phyloP scores from a whole-genome alignment of 2,329 filamentous ascomycete species.

The Fusarium proliferatum region DNA sequence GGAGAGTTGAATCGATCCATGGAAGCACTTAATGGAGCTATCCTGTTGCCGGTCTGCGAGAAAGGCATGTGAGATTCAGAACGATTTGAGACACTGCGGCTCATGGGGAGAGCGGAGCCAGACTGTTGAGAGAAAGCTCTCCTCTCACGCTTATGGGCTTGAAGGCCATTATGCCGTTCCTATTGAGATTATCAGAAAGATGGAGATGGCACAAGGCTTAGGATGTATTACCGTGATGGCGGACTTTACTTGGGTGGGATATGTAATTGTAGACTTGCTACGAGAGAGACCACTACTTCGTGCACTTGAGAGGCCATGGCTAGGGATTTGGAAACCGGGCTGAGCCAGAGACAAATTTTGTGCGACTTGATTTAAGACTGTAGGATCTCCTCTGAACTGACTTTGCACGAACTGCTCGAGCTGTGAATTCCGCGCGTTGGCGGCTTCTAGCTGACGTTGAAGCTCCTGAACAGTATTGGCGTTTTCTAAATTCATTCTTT shows the following conservation, averaged over 20 bases:
- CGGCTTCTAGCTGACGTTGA: conserved; percentile 42
- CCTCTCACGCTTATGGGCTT: conserved; percentile 37
- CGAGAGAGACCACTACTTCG: conserved; percentile 41
- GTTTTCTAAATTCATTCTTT: conserved; percentile 43
- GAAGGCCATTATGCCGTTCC: conserved; percentile 28
- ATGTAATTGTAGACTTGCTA: conserved; percentile 46
- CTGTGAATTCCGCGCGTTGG: conserved; percentile 36
- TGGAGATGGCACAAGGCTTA: background rate
- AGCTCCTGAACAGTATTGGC: conserved; percentile 41
- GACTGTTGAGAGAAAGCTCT: conserved; percentile 47
- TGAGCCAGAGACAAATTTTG: conserved; percentile 31
- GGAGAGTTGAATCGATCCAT: conserved; percentile 48
- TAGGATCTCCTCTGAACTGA: conserved; percentile 32
- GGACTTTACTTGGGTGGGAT: conserved; percentile 41
- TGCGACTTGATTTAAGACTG: conserved; percentile 32
- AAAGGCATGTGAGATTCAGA: conserved; percentile 56
- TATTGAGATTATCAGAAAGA: conserved; percentile 29
- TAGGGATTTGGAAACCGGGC: conserved; percentile 26
- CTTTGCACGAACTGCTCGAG: conserved; percentile 40
- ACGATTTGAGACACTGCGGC: conserved; percentile 56
- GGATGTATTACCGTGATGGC: conserved; percentile 38
- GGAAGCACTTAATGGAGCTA: conserved; percentile 47
- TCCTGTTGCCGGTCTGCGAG: conserved; percentile 47
- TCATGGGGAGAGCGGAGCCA: conserved; percentile 54
- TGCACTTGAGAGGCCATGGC: conserved; percentile 35